Percentiles rank a stretch among this genome's conserved stretches.
These are phyloP conservation scores for Lipomyces chichibuensis DNA, from an alignment of 805 yeast species.

Conservation along the genomic window DNA sequence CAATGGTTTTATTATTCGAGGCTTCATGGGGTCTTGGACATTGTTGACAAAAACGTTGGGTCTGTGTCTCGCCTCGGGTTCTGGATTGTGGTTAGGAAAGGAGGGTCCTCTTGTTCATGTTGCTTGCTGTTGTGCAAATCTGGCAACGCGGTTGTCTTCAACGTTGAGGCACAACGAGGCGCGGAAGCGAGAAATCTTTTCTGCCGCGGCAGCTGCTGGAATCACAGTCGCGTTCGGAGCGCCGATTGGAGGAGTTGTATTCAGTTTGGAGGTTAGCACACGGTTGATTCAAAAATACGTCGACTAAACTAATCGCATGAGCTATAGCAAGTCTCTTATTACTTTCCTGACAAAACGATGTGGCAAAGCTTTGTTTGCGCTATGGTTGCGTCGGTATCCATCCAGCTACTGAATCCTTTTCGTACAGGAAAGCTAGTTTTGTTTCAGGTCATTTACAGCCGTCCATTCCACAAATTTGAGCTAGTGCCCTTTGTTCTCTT, in stretches of 20 bases:
- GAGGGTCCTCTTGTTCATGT: slow-evolving; percentile 89
- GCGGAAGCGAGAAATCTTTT: slow-evolving; percentile 60
- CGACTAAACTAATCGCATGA: neutral
- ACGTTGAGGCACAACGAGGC: slow-evolving; percentile 49
- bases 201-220: slow-evolving; percentile 83
- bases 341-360: slow-evolving; percentile 65
- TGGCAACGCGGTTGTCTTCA: slow-evolving; percentile 46
- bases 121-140: slow-evolving; percentile 60
- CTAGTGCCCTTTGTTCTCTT: slow-evolving; percentile 69
- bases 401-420: slow-evolving; percentile 57
- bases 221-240: slow-evolving; percentile 83
- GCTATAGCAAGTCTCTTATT: slow-evolving; percentile 66
- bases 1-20: slow-evolving; percentile 62
- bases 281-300: neutral
- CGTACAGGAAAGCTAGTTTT: slow-evolving; percentile 58
- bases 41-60: slow-evolving; percentile 62
- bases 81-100: slow-evolving; percentile 81
- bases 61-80: slow-evolving; percentile 65
- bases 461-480: slow-evolving; percentile 74
- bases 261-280: slow-evolving; percentile 48
- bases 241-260: slow-evolving; percentile 85
- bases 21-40: slow-evolving; percentile 56
- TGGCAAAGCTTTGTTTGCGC: slow-evolving; percentile 86
- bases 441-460: slow-evolving; percentile 61
- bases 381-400: slow-evolving; percentile 66